Conservation (phyloP, 1,284 basidiomycete genomes). For the Moesziomyces sp. region DNA sequence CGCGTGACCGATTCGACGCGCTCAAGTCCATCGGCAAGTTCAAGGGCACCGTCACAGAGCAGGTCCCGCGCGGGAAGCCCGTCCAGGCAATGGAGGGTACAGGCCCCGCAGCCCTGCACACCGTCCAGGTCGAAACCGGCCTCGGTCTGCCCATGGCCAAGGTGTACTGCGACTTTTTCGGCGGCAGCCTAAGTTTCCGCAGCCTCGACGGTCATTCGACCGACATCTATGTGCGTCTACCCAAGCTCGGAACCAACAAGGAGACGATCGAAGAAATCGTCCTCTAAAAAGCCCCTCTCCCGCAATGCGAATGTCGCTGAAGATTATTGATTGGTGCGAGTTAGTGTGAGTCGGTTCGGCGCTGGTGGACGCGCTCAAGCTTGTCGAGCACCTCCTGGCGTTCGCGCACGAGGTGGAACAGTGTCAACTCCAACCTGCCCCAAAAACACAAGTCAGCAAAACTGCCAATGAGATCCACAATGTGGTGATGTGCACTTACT, state of each 20-base stretch:
- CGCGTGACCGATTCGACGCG: conserved; percentile 44
- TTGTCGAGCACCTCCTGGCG: conserved; percentile 48
- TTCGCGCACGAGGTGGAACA: conserved; percentile 48
- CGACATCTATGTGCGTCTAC: conserved; percentile 73
- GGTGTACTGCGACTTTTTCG: conserved; percentile 68
- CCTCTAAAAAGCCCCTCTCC: conserved; percentile 1
- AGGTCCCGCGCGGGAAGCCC: conserved; percentile 18
- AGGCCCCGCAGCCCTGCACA: conserved; percentile 46
- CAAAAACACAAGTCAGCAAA: neutral
- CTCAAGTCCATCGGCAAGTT: conserved; percentile 49
- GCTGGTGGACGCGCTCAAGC: conserved; percentile 34
- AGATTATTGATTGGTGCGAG: neutral
- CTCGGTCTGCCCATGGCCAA: conserved; percentile 61
- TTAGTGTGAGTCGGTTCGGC: conserved; percentile 6
- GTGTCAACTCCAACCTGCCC: conserved; percentile 20
- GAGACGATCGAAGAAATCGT: conserved; percentile 71
- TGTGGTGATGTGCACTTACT: neutral
- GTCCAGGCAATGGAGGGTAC: conserved; percentile 40
- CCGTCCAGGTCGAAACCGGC: conserved; percentile 54
- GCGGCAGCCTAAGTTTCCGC: conserved; percentile 82
- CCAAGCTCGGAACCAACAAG: conserved; percentile 83
- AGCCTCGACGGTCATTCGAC: conserved; percentile 75
- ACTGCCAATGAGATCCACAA: too few species aligned
- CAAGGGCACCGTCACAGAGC: conserved; percentile 61
- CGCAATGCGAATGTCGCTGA: neutral